phyloP scores from a whole-genome alignment of 345 rosid species.

The Camelina hispida region DNA sequence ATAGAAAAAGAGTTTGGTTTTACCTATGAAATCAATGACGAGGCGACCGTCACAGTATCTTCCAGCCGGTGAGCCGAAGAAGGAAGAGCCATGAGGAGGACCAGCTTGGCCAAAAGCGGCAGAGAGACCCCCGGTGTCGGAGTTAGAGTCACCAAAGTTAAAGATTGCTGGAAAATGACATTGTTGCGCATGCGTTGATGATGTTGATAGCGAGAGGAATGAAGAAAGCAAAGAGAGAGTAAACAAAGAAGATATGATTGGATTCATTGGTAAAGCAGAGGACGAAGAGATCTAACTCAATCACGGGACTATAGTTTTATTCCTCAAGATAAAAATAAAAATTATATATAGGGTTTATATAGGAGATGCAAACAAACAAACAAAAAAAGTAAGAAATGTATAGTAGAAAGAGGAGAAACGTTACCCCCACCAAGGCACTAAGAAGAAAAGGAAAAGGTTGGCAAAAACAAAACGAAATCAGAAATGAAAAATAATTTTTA shows the following conservation, averaged over 20 bases:
- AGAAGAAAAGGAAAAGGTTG: not conserved
- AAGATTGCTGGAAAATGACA: slow-evolving; percentile 77
- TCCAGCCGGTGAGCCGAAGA: slow-evolving; percentile 76
- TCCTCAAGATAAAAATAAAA: not conserved
- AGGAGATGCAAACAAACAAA: slow-evolving; percentile 13
- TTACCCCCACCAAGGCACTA: not conserved
- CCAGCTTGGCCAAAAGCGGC: slow-evolving; percentile 82
- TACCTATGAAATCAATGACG: slow-evolving; percentile 83
- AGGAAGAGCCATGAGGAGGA: slow-evolving; percentile 72
- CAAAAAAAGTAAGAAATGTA: not conserved
- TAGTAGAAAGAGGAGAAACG: not conserved
- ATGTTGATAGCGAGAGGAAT: slow-evolving; percentile 5
- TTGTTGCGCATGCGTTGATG: slow-evolving; percentile 7
- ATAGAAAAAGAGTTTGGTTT: slow-evolving; percentile 20
- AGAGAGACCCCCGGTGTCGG: slow-evolving; percentile 91
- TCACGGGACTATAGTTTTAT: slow-evolving; percentile 16
- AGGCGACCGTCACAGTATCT: slow-evolving; percentile 90
- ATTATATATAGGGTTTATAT: not conserved
- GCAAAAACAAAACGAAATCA: not conserved
- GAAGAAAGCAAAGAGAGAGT: slow-evolving; percentile 35
- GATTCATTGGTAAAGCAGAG: slow-evolving; percentile 20
- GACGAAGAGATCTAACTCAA: slow-evolving; percentile 13
- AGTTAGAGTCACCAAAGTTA: slow-evolving; percentile 95
- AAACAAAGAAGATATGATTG: slow-evolving; percentile 35
- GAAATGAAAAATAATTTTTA: not conserved